These are phyloP conservation scores for Saccharomycopsis synnaedendra DNA, from an alignment of 805 yeast genomes.

Conservation along the genomic window DNA sequence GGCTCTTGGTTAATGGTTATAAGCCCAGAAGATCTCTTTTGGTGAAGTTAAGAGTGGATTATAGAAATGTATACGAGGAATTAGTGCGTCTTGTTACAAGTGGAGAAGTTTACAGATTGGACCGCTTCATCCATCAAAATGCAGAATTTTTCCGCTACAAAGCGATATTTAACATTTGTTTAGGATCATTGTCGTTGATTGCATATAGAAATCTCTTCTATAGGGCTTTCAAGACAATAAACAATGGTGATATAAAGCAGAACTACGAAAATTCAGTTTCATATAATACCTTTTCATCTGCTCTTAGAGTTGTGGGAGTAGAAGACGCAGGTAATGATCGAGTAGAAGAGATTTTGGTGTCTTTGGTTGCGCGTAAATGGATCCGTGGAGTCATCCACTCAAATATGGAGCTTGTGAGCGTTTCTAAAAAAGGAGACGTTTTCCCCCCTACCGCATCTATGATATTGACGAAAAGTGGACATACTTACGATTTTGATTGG, in stretches of 20 bases:
- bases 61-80: not conserved
- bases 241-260: conserved; percentile 1
- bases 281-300: conserved; percentile 7
- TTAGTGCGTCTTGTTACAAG: not conserved
- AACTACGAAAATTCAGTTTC: conserved; percentile 3
- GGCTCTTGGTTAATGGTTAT: conserved; percentile 8
- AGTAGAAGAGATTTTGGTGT: conserved; percentile 14
- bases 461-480: not conserved
- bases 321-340: not conserved
- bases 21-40: conserved; percentile 5
- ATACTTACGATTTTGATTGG: conserved; percentile 12
- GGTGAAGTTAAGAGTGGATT: not conserved
- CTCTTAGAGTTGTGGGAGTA: not conserved
- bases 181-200: not conserved
- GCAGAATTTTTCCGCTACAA: not conserved
- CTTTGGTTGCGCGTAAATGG: conserved; percentile 12
- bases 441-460: conserved; percentile 5
- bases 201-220: conserved; percentile 10
- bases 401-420: not conserved
- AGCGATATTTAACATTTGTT: conserved; percentile 2
- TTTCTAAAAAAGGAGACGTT: conserved; percentile 12
- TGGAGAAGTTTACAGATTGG: conserved; percentile 5
- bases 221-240: conserved; percentile 6
- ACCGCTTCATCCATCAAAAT: not conserved
- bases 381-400: conserved; percentile 14